A percentile compares a stretch with the other conserved stretches of the same genome.
phyloP scores from a whole-genome alignment of 208 protist genomes.

The Leishmania tarentolae region DNA sequence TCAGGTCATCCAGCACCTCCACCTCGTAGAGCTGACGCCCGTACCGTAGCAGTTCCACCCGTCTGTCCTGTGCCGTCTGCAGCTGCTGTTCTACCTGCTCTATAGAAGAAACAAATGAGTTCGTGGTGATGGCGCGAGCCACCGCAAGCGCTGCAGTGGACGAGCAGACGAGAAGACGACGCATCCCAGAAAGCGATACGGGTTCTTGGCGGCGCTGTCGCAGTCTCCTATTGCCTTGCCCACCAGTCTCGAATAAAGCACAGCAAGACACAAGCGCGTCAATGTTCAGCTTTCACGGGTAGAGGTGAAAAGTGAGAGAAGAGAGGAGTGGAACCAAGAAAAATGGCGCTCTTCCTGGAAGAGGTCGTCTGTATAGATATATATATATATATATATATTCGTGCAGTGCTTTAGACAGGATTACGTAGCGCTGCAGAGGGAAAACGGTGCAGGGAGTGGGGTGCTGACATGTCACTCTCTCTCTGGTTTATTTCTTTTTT shows the following conservation, averaged over 20 bases:
- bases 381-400: too few relatives aligned
- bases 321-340: conserved; percentile 1
- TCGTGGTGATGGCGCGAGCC: conserved; percentile 47
- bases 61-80: conserved; percentile 45
- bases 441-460: neutral
- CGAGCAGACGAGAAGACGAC: conserved; percentile 14
- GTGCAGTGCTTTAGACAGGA: neutral
- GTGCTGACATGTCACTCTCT: neutral
- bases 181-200: conserved; percentile 17
- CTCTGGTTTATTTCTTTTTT: neutral
- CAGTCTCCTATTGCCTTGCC: neutral
- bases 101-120: conserved; percentile 62
- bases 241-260: too few relatives aligned
- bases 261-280: neutral
- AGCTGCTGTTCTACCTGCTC: conserved; percentile 82
- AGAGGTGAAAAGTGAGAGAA: neutral
- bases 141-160: conserved; percentile 10
- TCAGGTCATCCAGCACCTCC: conserved; percentile 76
- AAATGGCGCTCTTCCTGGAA: neutral
- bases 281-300: neutral
- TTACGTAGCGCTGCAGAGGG: neutral
- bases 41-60: conserved; percentile 73
- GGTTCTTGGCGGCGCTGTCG: neutral
- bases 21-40: conserved; percentile 81
- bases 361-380: neutral